phyloP scores from a whole-genome alignment of 805 yeast species.

The Spencermartinsiella europaea region DNA sequence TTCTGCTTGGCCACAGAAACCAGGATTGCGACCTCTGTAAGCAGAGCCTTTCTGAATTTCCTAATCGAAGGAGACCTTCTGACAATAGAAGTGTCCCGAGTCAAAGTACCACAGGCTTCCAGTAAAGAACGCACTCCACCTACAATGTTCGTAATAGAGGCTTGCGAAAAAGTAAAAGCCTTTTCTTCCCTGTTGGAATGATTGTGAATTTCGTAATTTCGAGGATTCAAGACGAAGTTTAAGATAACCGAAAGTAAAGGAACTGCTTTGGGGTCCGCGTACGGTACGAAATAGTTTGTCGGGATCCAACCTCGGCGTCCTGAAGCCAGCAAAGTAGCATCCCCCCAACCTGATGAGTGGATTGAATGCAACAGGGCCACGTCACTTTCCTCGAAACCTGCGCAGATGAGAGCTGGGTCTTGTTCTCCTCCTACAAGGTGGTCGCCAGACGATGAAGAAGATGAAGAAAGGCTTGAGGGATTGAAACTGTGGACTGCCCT shows the following conservation, averaged over 20 bases:
- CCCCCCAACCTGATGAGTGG: conserved; percentile 43
- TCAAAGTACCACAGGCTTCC: conserved; percentile 31
- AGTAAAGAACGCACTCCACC: conserved; percentile 35
- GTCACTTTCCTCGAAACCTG: conserved; percentile 34
- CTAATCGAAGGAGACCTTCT: conserved; percentile 27
- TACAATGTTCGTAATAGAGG: conserved; percentile 34
- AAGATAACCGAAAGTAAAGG: conserved; percentile 35
- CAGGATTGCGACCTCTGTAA: conserved; percentile 36
- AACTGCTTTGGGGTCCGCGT: conserved; percentile 32
- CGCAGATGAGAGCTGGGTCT: conserved; percentile 31
- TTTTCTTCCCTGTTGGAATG: conserved; percentile 4
- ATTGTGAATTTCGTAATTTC: conserved; percentile 20
- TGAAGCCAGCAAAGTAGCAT: conserved; percentile 34
- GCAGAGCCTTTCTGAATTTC: conserved; percentile 32
- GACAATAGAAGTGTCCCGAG: conserved; percentile 31
- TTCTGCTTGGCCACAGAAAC: conserved; percentile 35
- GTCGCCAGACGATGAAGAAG: conserved; percentile 14
- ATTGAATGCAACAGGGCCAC: conserved; percentile 34
- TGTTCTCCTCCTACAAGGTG: conserved; percentile 23
- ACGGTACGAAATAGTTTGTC: conserved; percentile 36
- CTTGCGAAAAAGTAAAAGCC: conserved; percentile 30
- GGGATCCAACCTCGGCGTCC: conserved; percentile 41
- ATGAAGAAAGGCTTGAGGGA: conserved; percentile 26
- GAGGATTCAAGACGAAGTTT: conserved; percentile 32
- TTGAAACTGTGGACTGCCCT: conserved; percentile 33